Evolutionary conservation across 306 rosid species (phyloP), one percentile per base, ranked within the genome.

Genomic region (Abrus precatorius): DNA sequence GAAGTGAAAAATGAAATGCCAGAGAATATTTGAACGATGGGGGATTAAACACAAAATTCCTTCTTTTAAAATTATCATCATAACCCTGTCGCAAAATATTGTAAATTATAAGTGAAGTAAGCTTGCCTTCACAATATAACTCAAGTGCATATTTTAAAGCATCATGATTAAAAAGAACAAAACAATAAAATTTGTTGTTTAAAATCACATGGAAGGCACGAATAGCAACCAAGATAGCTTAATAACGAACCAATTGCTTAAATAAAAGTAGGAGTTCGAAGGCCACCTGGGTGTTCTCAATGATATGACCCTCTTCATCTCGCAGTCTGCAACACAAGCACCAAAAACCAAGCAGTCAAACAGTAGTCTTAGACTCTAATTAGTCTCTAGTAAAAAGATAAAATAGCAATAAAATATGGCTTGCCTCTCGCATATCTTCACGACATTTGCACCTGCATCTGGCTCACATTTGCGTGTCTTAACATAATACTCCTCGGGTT

Each of bases 361-460:
- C 69, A 55, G 53, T 43, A 47, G 34, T 84, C 20, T 7, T 7
- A 56, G 7, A 66, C 69, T 55, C 76, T 36, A 9, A 53, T 56
- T 38, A 57, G 47, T 43, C 9, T 41, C 5, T 47, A 36, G 53
- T 32, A 36, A 10, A 41, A 14, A 62, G 53, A 38, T 44, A 72
- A 62, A 83, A 66, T 36, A 45, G 43, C 40, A 36, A 72, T 9
- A 59, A 62, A 77, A 78, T 7, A 32, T 53, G 69, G 77, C 87
- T 87, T 87, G 81, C 97, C 97, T 93, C 66, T 91, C 92, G 50
- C 99, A 95, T 77, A 91, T 91, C 85, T 93, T 76, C 54, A 95
- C 99, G 34, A 95, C 87, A 72, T 89, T 83, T 29, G 85, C 94
- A 69, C 86, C 78, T 30, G 95, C 96, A 85, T 93, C 94, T 32